Evolutionary conservation across 2,329 filamentous ascomycete species (phyloP), one percentile per base, ranked within the genome.

Genomic region (Pestalotiopsis sp.): DNA sequence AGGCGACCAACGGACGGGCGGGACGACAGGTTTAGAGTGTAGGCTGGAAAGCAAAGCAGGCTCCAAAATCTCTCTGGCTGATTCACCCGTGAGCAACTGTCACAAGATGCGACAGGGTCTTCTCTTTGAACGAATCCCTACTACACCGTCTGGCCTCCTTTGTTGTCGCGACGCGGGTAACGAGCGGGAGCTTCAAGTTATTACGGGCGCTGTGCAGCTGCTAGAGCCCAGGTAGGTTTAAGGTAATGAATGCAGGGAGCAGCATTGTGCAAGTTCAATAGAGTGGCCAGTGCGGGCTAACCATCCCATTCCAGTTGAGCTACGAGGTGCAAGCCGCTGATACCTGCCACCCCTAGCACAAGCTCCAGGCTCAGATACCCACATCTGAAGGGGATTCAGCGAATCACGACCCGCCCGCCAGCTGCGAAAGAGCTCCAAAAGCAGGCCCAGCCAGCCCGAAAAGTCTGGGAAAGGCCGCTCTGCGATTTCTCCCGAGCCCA

Each of bases 401-500:
- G 20, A 58, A 58, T 39, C 58, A 61, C 24, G 30, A 35, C 30
- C 30, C 58, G 26, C 11, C 58, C n/a, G 58, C 26, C 58, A 38
- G 58, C 24, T 35, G 30, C 58, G 58, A 61, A 52, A 17, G 22
- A 58, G 56, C 56, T 35, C 22, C 22, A 35, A 58, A 4, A 13
- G 24, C 1, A 35, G 26, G 24, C 35, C 30, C 58, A 61, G 63
- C 63, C 63, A 52, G 48, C 22, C 48, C 44, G 63, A 70, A 73
- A 75, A 74, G 58, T 61, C 58, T 35, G 30, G 30, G 30, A 35
- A 69, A 70, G 71, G 30, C 7, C 67, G 24, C 65, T 71, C 73
- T 73, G 77, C 78, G 78, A 80, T 76, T 80, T 77, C 74, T 80
- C 77, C 79, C 79, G 78, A 78, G 30, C 7, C 68, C 26, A 30